A percentile compares a stretch with the other conserved stretches of the same genome.
phyloP scores from a whole-genome alignment of 345 rosid genomes.

The Durio zibethinus region DNA sequence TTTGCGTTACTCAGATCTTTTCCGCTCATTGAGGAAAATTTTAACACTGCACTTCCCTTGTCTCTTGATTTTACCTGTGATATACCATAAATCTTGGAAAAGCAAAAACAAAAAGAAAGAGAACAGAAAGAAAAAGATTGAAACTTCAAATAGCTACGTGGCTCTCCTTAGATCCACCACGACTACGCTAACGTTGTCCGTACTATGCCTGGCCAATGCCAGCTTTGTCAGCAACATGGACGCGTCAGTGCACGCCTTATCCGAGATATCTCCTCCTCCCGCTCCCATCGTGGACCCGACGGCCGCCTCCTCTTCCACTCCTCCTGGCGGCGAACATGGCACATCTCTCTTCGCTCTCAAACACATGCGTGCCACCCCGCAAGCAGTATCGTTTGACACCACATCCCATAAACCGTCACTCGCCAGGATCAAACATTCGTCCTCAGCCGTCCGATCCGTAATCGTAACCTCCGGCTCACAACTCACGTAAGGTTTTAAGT shows the following conservation, averaged over 20 bases:
- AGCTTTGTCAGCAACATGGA: conserved; percentile 65
- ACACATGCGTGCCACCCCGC: conserved; percentile 68
- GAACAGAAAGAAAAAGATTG: no score
- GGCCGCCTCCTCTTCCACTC: neutral
- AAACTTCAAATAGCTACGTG: conserved; percentile 28
- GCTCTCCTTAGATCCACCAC: conserved; percentile 65
- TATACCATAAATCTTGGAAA: neutral
- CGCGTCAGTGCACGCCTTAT: conserved; percentile 66
- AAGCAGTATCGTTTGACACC: conserved; percentile 74
- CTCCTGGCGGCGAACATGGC: neutral
- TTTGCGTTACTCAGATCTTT: no score
- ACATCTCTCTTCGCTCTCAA: conserved; percentile 30
- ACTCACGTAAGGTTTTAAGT: conserved; percentile 85
- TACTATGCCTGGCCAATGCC: conserved; percentile 69
- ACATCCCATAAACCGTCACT: conserved; percentile 95
- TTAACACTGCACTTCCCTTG: no score
- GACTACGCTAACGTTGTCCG: conserved; percentile 84
- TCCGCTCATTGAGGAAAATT: no score
- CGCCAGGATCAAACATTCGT: conserved; percentile 76
- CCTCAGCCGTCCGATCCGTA: conserved; percentile 58
- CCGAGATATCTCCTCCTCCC: conserved; percentile 33
- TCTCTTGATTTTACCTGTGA: neutral
- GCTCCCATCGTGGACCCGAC: neutral
- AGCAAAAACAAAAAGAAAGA: no score
- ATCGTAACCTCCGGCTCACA: conserved; percentile 77